Conservation (phyloP, 2,329 filamentous ascomycete species). For the Hypomyces rosellus region DNA sequence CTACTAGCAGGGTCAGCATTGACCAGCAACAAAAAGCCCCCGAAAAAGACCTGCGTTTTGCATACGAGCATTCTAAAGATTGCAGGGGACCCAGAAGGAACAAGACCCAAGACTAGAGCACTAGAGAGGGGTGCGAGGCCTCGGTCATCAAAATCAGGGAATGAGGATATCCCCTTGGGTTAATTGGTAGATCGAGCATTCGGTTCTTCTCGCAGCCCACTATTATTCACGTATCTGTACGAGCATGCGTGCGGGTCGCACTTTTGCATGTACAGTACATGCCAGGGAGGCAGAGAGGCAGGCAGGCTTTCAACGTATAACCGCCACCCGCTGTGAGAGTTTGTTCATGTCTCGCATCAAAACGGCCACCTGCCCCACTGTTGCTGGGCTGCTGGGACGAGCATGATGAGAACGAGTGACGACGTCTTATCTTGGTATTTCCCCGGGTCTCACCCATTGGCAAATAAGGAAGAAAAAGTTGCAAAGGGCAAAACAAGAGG, state of each 20-base stretch:
- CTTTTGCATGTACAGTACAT: background rate
- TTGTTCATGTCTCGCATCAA: slow-evolving; percentile 10
- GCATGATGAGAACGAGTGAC: slow-evolving; percentile 2
- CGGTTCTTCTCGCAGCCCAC: background rate
- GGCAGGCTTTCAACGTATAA: too few species aligned
- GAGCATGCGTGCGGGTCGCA: background rate
- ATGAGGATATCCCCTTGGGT: background rate
- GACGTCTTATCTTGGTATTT: background rate
- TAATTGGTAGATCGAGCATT: background rate
- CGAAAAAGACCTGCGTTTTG: slow-evolving; percentile 2
- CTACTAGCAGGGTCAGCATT: slow-evolving; percentile 11
- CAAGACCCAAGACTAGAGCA: background rate
- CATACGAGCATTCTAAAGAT: background rate
- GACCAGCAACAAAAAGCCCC: slow-evolving; percentile 12
- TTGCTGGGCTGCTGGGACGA: background rate
- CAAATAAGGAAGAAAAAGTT: background rate
- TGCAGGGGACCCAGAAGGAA: slow-evolving; percentile 4
- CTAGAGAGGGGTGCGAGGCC: slow-evolving; percentile 1
- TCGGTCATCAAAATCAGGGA: slow-evolving; percentile 3
- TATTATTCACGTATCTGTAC: background rate
- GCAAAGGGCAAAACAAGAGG: background rate
- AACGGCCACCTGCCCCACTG: slow-evolving; percentile 3
- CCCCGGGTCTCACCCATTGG: slow-evolving; percentile 3
- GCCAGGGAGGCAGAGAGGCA: too few species aligned
- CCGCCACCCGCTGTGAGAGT: slow-evolving; percentile 1